Evolutionary conservation across 2,329 filamentous ascomycete genomes (phyloP).

Genomic region (Lasiodiplodia theobromae): DNA sequence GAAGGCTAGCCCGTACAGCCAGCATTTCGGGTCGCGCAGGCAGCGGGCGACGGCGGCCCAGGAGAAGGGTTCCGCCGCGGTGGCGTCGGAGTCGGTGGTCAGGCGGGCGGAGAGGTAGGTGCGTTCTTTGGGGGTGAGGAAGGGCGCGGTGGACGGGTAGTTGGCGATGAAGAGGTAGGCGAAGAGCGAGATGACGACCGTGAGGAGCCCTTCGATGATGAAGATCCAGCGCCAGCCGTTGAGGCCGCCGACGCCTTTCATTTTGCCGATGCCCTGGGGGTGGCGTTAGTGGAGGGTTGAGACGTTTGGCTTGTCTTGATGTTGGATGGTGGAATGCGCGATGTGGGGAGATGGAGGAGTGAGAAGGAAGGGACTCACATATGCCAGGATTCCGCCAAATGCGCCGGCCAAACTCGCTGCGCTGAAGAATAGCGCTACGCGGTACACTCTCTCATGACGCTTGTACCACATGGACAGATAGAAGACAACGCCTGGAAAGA

Average conservation of each 20-base stretch:
- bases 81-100: constrained; percentile 72
- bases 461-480: constrained; percentile 71
- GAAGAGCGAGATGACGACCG: constrained; percentile 42
- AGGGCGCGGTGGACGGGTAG: constrained; percentile 66
- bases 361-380: neutral
- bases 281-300: neutral
- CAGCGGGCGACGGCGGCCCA: constrained; percentile 72
- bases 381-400: constrained; percentile 67
- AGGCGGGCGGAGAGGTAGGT: constrained; percentile 68
- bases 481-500: constrained; percentile 55
- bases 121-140: constrained; percentile 61
- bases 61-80: constrained; percentile 70
- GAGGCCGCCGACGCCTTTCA: constrained; percentile 61
- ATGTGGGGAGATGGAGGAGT: neutral
- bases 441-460: constrained; percentile 63
- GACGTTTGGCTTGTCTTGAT: neutral
- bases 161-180: constrained; percentile 69
- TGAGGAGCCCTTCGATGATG: constrained; percentile 48
- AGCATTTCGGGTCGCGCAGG: constrained; percentile 71
- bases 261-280: constrained; percentile 62
- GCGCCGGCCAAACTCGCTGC: constrained; percentile 65
- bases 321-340: neutral
- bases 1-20: constrained; percentile 74
- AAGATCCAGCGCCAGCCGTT: constrained; percentile 52
- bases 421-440: constrained; percentile 67